Evolutionary conservation across 2,329 filamentous ascomycete species (phyloP).

Genomic region (Pyricularia grisea): DNA sequence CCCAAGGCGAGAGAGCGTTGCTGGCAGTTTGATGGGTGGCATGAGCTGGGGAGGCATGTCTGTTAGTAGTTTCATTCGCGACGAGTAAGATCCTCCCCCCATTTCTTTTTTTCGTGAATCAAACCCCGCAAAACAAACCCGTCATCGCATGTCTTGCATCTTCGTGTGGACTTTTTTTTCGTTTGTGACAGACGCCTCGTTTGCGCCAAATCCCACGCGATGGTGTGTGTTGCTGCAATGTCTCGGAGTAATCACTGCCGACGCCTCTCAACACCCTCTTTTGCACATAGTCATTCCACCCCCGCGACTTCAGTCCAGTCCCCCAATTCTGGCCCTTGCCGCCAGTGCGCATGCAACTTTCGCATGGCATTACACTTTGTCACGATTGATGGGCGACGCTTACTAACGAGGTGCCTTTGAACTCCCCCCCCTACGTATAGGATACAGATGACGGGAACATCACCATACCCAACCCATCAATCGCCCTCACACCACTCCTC

Average conservation of each 20-base stretch:
- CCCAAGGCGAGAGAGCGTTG: slow-evolving; percentile 51
- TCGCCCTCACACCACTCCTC: slow-evolving; percentile 96
- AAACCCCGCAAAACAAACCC: not conserved
- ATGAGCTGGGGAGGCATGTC: slow-evolving; percentile 98
- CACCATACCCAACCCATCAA: slow-evolving; percentile 73
- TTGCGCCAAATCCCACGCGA: not conserved
- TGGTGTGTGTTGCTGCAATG: not conserved
- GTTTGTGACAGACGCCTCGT: not conserved
- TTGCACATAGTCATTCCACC: not conserved
- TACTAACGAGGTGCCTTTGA: not conserved
- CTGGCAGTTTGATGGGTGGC: slow-evolving; percentile 62
- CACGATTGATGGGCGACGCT: not conserved
- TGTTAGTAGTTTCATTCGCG: slow-evolving; percentile 91
- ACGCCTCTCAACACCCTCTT: not conserved
- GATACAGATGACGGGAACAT: slow-evolving; percentile 51
- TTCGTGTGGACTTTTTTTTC: not conserved
- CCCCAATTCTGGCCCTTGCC: not conserved
- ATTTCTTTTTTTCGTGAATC: not conserved
- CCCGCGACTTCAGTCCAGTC: not conserved
- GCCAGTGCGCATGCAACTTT: not conserved
- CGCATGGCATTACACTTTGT: not conserved
- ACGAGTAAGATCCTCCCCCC: slow-evolving; percentile 65
- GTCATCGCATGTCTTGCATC: not conserved
- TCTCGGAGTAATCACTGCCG: not conserved
- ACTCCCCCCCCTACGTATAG: not conserved